Evolutionary conservation across 2,329 filamentous ascomycete species (phyloP).

Genomic region (Beauveria pseudobassiana): DNA sequence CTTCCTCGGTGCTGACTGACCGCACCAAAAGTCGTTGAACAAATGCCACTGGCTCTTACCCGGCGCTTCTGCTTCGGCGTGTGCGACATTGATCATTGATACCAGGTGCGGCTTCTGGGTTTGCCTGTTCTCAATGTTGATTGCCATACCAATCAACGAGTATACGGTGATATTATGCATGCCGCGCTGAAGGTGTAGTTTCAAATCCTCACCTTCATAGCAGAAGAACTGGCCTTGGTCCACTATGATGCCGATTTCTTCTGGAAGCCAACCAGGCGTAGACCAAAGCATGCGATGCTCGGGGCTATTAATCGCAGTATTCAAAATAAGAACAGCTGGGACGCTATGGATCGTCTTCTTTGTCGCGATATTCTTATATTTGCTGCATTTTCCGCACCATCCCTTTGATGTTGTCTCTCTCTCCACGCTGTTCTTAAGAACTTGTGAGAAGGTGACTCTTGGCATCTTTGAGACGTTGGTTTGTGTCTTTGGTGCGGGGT

Average conservation of each 20-base stretch:
- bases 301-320: conserved; percentile 64
- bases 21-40: conserved; percentile 96
- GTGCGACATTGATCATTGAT: conserved; percentile 75
- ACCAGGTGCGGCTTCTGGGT: conserved; percentile 87
- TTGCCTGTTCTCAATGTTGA: conserved; percentile 80
- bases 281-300: conserved; percentile 80
- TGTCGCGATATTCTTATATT: conserved; percentile 82
- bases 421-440: conserved; percentile 89
- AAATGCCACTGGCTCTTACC: conserved; percentile 77
- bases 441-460: conserved; percentile 71
- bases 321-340: conserved; percentile 81
- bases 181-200: conserved; percentile 68
- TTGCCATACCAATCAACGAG: conserved; percentile 81
- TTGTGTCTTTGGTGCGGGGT: conserved; percentile 50
- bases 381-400: conserved; percentile 86
- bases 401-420: conserved; percentile 81
- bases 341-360: conserved; percentile 76
- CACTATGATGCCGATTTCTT: conserved; percentile 88
- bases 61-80: conserved; percentile 53
- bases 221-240: conserved; percentile 90
- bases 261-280: conserved; percentile 81
- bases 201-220: conserved; percentile 86
- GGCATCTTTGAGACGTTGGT: conserved; percentile 42
- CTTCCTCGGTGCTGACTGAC: conserved; percentile 71
- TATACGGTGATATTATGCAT: conserved; percentile 81